phyloP scores from a whole-genome alignment of 2,329 filamentous ascomycete genomes.

The Aquanectria penicillioides region DNA sequence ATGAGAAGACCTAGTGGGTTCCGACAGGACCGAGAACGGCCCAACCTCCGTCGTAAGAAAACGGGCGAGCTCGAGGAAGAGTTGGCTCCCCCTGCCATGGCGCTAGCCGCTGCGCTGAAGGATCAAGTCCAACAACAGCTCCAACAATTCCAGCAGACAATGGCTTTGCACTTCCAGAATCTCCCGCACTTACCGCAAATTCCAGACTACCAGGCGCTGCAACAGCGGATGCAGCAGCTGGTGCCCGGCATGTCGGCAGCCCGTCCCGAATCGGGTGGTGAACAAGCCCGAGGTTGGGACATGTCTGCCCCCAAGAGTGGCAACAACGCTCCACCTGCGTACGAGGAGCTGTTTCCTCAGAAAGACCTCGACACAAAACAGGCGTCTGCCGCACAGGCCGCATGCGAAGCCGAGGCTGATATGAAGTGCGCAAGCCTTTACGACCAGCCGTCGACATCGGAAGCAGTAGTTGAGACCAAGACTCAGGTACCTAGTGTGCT shows the following conservation, averaged over 20 bases:
- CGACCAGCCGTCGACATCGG: constrained; percentile 54
- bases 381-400: constrained; percentile 65
- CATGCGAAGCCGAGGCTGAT: constrained; percentile 68
- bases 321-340: constrained; percentile 72
- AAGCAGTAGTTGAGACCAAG: constrained; percentile 50
- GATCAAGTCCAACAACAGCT: constrained; percentile 79
- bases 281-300: constrained; percentile 71
- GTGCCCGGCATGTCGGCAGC: constrained; percentile 71
- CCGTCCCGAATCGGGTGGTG: constrained; percentile 59
- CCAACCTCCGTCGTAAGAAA: constrained; percentile 50
- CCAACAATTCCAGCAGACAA: constrained; percentile 78
- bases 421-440: constrained; percentile 65
- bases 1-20: constrained; percentile 48
- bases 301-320: constrained; percentile 63
- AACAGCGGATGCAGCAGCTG: constrained; percentile 72
- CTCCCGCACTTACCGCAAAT: constrained; percentile 65
- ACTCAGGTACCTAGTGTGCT: constrained; percentile 57
- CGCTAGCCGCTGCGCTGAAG: constrained; percentile 75
- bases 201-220: constrained; percentile 75
- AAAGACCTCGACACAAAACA: constrained; percentile 65
- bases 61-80: constrained; percentile 46
- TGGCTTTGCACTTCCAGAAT: constrained; percentile 74
- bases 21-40: constrained; percentile 46
- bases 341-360: constrained; percentile 80
- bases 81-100: constrained; percentile 65